A percentile compares a stretch with the other conserved stretches of the same genome.
Conservation (phyloP, 257 asterid species). For the Solanum commersonii region DNA sequence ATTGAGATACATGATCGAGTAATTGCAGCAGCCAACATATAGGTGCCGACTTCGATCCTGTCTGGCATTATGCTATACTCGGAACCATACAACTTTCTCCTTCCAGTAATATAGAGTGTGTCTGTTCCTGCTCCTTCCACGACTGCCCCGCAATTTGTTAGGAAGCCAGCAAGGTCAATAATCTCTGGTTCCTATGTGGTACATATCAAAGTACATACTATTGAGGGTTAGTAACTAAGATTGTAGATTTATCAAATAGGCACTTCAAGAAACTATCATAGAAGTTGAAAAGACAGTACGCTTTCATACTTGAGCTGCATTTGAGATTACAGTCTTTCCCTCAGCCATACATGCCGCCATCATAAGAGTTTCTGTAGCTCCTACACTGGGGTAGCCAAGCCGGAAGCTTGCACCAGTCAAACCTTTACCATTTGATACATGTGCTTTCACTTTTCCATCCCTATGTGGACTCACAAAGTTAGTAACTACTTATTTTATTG, state of each 20-base stretch:
- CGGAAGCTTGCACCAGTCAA: constrained; percentile 29
- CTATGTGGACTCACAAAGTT: constrained; percentile 4
- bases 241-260: neutral
- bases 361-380: constrained; percentile 46
- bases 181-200: constrained; percentile 35
- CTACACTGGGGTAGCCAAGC: constrained; percentile 38
- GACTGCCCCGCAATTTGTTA: constrained; percentile 23
- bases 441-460: constrained; percentile 25
- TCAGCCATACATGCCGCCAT: constrained; percentile 43
- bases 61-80: constrained; percentile 29
- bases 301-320: constrained; percentile 30
- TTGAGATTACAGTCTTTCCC: constrained; percentile 25
- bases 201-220: neutral
- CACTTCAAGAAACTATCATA: neutral
- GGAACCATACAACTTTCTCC: constrained; percentile 9
- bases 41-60: constrained; percentile 32
- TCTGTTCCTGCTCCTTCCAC: constrained; percentile 30
- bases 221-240: neutral
- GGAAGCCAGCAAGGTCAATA: constrained; percentile 25
- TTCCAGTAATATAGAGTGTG: constrained; percentile 17
- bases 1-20: constrained; percentile 27
- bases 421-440: constrained; percentile 24
- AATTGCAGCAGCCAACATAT: constrained; percentile 40
- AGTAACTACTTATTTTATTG: neutral
- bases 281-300: neutral